A percentile compares a stretch with the other conserved stretches of the same genome.
These are phyloP conservation scores for Metschnikowia colocasiae DNA, from an alignment of 805 yeast species.

Conservation along the genomic window DNA sequence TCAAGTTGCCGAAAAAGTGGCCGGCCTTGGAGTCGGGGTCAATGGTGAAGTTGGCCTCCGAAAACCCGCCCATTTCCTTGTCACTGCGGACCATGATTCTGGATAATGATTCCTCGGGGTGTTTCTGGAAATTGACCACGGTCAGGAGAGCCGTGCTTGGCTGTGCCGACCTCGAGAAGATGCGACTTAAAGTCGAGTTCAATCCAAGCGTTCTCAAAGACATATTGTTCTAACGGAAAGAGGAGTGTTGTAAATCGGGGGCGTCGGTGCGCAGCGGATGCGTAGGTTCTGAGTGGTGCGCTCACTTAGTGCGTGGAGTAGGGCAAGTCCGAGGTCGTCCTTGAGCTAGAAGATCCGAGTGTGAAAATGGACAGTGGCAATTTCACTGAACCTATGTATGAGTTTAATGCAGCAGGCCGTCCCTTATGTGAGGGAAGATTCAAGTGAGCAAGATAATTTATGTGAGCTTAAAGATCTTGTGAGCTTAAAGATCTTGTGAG, in stretches of 20 bases:
- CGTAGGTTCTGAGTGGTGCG: neutral
- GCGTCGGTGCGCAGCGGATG: constrained; percentile 2
- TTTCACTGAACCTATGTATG: too few species aligned
- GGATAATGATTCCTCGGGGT: constrained; percentile 41
- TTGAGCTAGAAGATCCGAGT: too few species aligned
- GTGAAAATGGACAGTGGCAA: too few species aligned
- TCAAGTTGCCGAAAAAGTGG: constrained; percentile 56
- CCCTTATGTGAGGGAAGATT: too few species aligned
- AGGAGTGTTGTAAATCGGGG: neutral
- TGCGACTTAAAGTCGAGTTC: constrained; percentile 33
- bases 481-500: too few species aligned
- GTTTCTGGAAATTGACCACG: constrained; percentile 56
- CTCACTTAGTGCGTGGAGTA: neutral
- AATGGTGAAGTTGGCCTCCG: constrained; percentile 54
- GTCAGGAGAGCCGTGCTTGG: constrained; percentile 32
- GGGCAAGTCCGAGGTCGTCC: neutral
- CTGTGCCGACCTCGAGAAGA: constrained; percentile 33
- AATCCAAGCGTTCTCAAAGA: constrained; percentile 41
- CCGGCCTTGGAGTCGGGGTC: constrained; percentile 32
- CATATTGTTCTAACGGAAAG: constrained; percentile 20
- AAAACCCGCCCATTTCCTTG: constrained; percentile 73
- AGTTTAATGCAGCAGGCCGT: too few species aligned
- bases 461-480: neutral
- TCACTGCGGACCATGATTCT: constrained; percentile 63
- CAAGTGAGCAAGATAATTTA: neutral